A percentile compares a stretch with the other conserved stretches of the same genome.
phyloP scores from a whole-genome alignment of 768 basidiomycete species.

The Boletus huronensis region DNA sequence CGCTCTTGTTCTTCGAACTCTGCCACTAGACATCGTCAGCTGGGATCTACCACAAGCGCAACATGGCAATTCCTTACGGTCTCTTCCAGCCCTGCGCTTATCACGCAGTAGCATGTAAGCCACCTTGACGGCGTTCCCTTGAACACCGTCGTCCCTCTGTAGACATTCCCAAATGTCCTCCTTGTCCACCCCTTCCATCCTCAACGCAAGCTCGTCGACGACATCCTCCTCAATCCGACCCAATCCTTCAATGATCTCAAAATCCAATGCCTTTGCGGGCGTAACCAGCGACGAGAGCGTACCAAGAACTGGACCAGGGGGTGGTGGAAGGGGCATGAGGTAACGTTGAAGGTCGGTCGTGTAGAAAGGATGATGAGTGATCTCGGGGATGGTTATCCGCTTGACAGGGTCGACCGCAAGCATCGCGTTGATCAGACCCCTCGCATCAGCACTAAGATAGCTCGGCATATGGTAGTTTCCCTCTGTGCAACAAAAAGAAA shows the following conservation, averaged over 20 bases:
- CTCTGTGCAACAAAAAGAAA: slow-evolving; percentile 43
- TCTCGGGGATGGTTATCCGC: slow-evolving; percentile 90
- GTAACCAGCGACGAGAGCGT: slow-evolving; percentile 69
- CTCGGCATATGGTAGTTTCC: slow-evolving; percentile 83
- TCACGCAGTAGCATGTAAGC: slow-evolving; percentile 93
- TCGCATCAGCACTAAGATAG: slow-evolving; percentile 77
- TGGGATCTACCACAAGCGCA: not conserved
- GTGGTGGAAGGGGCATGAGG: slow-evolving; percentile 76
- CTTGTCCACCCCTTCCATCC: slow-evolving; percentile 71
- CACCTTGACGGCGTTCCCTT: slow-evolving; percentile 93
- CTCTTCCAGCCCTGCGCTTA: slow-evolving; percentile 77
- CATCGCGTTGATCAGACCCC: slow-evolving; percentile 80
- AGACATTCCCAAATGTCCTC: slow-evolving; percentile 88
- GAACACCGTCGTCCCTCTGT: slow-evolving; percentile 75
- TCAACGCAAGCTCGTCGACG: slow-evolving; percentile 72
- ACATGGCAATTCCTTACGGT: slow-evolving; percentile 53
- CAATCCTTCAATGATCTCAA: slow-evolving; percentile 85
- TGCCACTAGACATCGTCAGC: slow-evolving; percentile 48
- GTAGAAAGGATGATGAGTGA: slow-evolving; percentile 89
- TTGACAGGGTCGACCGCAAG: slow-evolving; percentile 92
- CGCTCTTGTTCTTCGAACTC: slow-evolving; percentile 83
- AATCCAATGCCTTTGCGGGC: slow-evolving; percentile 65
- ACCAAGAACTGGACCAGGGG: slow-evolving; percentile 72
- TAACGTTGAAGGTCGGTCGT: slow-evolving; percentile 82
- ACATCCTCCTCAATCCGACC: slow-evolving; percentile 91